These are phyloP conservation scores for Cajanus cajan DNA, from an alignment of 306 rosid species.

Conservation along the genomic window DNA sequence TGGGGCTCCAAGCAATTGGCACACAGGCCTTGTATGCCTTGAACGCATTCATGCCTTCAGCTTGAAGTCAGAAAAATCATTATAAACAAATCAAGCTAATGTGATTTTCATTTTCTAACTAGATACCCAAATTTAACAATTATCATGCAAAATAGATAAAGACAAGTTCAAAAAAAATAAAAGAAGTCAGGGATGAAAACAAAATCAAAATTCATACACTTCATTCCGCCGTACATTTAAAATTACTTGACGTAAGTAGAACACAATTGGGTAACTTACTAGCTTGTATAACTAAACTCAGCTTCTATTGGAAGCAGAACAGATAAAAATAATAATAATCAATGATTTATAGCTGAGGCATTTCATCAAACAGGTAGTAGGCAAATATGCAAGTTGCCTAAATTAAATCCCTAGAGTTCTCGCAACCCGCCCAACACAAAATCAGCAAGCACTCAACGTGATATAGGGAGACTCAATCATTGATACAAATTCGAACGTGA, in stretches of 20 bases:
- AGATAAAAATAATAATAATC: neutral
- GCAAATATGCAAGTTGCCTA: neutral
- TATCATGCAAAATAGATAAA: neutral
- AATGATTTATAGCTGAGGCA: neutral
- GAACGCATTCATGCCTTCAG: slow-evolving; percentile 80
- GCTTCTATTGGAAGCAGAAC: too few species aligned
- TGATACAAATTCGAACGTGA: neutral
- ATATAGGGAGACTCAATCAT: neutral
- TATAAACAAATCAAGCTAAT: slow-evolving; percentile 5
- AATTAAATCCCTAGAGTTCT: neutral
- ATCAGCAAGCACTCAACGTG: neutral
- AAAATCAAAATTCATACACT: neutral
- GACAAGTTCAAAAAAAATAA: neutral
- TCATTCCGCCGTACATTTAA: neutral
- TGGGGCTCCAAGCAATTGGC: slow-evolving; percentile 84
- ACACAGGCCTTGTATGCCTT: slow-evolving; percentile 84
- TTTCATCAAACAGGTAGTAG: neutral
- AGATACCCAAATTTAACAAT: neutral
- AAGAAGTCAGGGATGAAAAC: neutral
- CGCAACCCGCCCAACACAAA: neutral
- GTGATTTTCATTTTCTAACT: neutral
- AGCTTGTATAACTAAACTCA: too few species aligned
- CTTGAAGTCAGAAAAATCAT: slow-evolving; percentile 44
- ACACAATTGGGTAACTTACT: too few species aligned
- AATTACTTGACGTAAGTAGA: neutral